A percentile compares a stretch with the other conserved stretches of the same genome.
Evolutionary conservation across 2,329 filamentous ascomycete genomes (phyloP).

Genomic region (Drechmeria coniospora): DNA sequence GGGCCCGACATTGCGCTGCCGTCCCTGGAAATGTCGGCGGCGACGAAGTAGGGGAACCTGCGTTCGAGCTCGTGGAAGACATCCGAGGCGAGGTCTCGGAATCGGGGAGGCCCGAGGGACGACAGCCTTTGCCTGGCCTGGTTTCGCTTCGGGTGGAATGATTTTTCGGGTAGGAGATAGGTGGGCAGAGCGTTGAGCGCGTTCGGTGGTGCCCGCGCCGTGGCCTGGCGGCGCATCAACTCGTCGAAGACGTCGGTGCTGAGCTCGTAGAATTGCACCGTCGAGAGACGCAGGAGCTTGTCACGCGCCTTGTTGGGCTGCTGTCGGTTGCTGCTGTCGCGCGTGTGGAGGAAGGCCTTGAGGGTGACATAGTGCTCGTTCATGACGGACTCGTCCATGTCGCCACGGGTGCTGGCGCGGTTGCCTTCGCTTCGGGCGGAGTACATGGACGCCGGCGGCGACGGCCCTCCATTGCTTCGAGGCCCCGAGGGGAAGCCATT

Average conservation of each 20-base stretch:
- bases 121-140: constrained; percentile 93
- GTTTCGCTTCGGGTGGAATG: constrained; percentile 93
- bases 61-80: constrained; percentile 92
- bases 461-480: constrained; percentile 49
- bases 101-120: constrained; percentile 71
- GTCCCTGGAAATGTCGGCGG: constrained; percentile 50
- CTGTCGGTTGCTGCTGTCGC: constrained; percentile 59
- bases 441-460: constrained; percentile 74
- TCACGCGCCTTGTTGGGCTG: constrained; percentile 83
- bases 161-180: constrained; percentile 69
- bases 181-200: constrained; percentile 43
- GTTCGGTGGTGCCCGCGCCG: constrained; percentile 37
- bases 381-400: constrained; percentile 48
- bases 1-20: constrained; percentile 52
- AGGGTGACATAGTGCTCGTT: constrained; percentile 71
- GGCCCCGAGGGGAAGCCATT: constrained; percentile 43
- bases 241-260: constrained; percentile 98
- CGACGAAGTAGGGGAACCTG: constrained; percentile 68
- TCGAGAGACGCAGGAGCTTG: constrained; percentile 78
- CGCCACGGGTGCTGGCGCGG: constrained; percentile 38
- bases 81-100: constrained; percentile 84
- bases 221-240: constrained; percentile 68
- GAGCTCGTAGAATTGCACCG: constrained; percentile 90
- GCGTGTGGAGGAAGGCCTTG: constrained; percentile 60
- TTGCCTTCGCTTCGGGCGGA: constrained; percentile 51